Base-by-base conservation (phyloP, 352 stramenopile genomes). In the Phytophthora megakarya region DNA sequence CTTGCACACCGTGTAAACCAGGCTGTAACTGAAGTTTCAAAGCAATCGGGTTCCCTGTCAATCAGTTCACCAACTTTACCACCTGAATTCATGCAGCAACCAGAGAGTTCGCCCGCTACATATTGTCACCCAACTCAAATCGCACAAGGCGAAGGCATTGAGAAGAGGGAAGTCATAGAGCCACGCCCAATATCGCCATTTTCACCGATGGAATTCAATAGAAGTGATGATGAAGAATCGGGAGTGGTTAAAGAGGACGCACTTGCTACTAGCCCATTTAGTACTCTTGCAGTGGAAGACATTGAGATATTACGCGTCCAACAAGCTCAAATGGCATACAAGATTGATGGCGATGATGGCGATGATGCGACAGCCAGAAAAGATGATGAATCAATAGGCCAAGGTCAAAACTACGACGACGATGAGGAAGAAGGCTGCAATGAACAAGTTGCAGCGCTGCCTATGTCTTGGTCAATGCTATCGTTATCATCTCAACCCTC, bases 1-100 rank as follows among this genome's bases (percentile, higher is more conserved):
- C 67, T 93, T 12, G 85, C 82, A 13, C 74, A 78, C 9, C 61
- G 63, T 2, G 90, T 93, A 22, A 84, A 92, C 44, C 69, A 89
- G 22, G 80, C 79, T 5, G 84, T 93, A 37, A 74, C 73, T 18
- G 65, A 76, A 23, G 48, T 65, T 18, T 67, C 63, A 21, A 63
- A 70, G 68, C 26, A 70, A 75, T 40, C 46, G 61, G 25, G 54
- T 53, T 19, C 40, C 9, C n/a, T 11, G 16, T 47, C 23, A 13
- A 25, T 54, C 15, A 9, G 7, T 13, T 44, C 21, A 16, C 10
- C 38, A 22, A 2, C 37, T 35, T 16, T 32, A 3, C 15, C 28
- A 5, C 23, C 10, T 23, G 35, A 50, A 23, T 0, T 18, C 7
- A 25, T 45, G 26, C 49, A 43, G 15, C 28, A 49, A 26, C 48